Base-by-base conservation (phyloP, 1,139 yeast genomes). In the Geotrichum reessii region DNA sequence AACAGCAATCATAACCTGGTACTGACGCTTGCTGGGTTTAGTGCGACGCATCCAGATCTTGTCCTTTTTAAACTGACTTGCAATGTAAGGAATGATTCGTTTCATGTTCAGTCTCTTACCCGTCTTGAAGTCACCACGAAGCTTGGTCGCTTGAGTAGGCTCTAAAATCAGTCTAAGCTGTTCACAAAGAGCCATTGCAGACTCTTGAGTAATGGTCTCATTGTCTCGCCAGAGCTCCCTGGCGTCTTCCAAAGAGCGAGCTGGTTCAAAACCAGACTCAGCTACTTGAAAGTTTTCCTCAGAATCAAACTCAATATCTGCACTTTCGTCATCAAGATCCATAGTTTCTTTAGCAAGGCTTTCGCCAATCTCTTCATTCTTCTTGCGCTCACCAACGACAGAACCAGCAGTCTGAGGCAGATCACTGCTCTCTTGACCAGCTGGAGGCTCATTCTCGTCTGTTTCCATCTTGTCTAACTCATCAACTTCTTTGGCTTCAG, bases 31-130 rank as follows among this genome's bases (percentile, higher is more conserved):
- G 64, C 96, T 88, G 58, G 99, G 99, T 71, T 93, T 93, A 8
- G 98, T 92, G 74, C 99, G 84, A 70, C 97, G 83, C 76, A 95
- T 80, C 99, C 99, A 95, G 63, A 95, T 95, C 78, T 95, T 95
- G 73, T 95, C 99, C 73, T 93, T 93, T 69, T 96, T 85, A 82
- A 91, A 95, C 69, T 92, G 97, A 53, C 96, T 88, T 1, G 99
- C 99, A 77, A 95, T 93, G 74, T 93, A 95, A 14, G 99, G 97
- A 68, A 95, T 93, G 66, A 95, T 95, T 65, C 98, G 80, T 78
- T 92, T 93, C 98, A 95, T 92, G 73, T 95, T 95, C 69, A 95
- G 81, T 65, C 99, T 80, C 73, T 95, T 95, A 72, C 99, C 99
- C 1, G 98, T 92, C 74, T 92, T 91, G 74, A 90, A 95, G 72